Conservation (phyloP, 352 stramenopile species). For the Elongisporangium prolatum region DNA sequence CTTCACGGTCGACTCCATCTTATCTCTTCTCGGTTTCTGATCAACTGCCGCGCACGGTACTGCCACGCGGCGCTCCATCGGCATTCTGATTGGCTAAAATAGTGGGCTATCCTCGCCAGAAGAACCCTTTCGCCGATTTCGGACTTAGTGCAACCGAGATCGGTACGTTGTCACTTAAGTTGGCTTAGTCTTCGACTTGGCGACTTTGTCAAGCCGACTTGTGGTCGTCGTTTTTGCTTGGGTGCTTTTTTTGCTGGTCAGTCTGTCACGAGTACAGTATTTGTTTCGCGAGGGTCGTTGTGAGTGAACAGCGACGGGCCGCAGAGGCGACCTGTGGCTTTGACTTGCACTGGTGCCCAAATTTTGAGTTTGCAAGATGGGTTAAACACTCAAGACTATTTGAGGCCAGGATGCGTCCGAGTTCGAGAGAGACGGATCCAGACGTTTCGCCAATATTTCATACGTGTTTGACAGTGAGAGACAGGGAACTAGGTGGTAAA, state of each 20-base stretch:
- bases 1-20: conserved; percentile 24
- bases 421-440: background rate
- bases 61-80: background rate
- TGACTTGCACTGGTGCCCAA: background rate
- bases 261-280: background rate
- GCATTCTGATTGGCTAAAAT: background rate
- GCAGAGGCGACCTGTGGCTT: background rate
- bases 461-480: background rate
- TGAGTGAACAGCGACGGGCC: background rate
- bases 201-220: background rate
- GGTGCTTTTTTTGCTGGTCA: background rate
- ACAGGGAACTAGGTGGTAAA: background rate
- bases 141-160: background rate
- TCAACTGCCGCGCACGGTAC: background rate
- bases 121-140: too few species aligned
- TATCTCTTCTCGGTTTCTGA: background rate
- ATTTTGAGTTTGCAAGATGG: background rate
- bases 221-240: background rate
- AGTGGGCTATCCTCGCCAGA: too few species aligned
- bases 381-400: background rate
- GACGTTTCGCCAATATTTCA: background rate
- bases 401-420: background rate
- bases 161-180: background rate
- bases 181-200: background rate
- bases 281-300: background rate